These are phyloP conservation scores for Linderina pennispora DNA, from an alignment of 192 early-diverging fungal genomes.

Conservation along the genomic window DNA sequence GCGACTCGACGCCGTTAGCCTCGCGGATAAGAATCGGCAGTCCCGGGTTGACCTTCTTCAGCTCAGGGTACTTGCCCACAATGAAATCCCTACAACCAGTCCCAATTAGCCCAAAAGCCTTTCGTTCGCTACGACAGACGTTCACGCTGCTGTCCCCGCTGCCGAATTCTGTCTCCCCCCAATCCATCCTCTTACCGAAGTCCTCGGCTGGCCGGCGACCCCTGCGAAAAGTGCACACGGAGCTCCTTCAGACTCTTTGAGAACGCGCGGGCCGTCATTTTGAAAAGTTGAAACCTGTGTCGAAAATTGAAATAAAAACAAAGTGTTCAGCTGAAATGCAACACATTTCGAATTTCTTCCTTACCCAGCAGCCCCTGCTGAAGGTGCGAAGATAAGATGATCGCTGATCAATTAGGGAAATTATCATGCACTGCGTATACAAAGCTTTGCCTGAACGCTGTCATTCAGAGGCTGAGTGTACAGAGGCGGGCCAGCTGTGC, in stretches of 20 bases:
- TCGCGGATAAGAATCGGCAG: conserved; percentile 91
- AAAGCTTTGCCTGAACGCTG: no score
- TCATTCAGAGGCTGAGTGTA: no score
- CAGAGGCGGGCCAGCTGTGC: no score
- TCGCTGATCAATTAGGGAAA: no score
- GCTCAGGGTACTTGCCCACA: conserved; percentile 65
- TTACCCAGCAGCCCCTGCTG: no score
- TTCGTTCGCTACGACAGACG: no score
- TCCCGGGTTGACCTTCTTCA: conserved; percentile 82
- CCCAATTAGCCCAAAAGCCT: background rate
- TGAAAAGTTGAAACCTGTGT: conserved; percentile 7
- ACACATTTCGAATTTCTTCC: no score
- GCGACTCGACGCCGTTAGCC: conserved; percentile 73
- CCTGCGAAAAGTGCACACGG: conserved; percentile 86
- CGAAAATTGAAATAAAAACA: background rate
- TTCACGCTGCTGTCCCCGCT: no score
- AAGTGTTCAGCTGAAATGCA: no score
- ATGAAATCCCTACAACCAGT: conserved; percentile 71
- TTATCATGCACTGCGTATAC: no score
- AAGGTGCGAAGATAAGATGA: no score
- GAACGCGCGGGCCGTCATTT: conserved; percentile 42
- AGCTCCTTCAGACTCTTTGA: conserved; percentile 77
- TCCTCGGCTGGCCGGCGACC: conserved; percentile 67
- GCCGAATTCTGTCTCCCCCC: no score
- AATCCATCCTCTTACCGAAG: conserved; percentile 54